Evolutionary conservation across 129 eudicot genomes (phyloP), one percentile per base, ranked within the genome.

Genomic region (Logfia minima): DNA sequence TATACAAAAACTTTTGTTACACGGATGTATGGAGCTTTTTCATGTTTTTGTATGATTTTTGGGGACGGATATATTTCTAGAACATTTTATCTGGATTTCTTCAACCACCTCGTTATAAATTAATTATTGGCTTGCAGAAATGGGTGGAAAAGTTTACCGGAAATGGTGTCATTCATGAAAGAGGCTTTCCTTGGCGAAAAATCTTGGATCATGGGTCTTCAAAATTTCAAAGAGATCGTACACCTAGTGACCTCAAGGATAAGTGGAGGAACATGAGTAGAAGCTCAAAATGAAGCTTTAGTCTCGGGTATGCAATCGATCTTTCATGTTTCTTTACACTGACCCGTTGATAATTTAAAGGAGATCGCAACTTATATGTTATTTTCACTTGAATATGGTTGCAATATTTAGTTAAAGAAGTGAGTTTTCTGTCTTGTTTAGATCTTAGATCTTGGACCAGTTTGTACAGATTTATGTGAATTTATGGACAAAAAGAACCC

Each of bases 201-300:
- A 80, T 90, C 17, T 56, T 85, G 87, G 88, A 90, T 79, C 81
- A 69, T 51, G 96, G 92, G 21, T 65, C 52, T 55, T 81, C 62
- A 22, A 81, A 71, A 6, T 90, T 89, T 72, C 85, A 74, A 17
- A 76, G 83, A 74, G 68, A 86, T 63, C 95, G 95, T 24, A 80
- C 83, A 37, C 18, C 86, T 4, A 24, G 64, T 18, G 91, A 89
- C 82, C 88, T 90, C 35, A 87, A 90, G 81, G 90, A 89, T 83
- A 89, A 89, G 66, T 86, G 95, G 95, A 80, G 95, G 70, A 89
- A 89, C 70, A 76, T 90, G 37, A 45, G 62, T 45, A 75, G 31
- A 45, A 26, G 34, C 16, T 65, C 16, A 6, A 63, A 8, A 28
- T 75, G 65, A 76, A 64, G 24, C 51, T 75, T 45, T 34, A 32